Conservation (phyloP, 148 eudicot genomes). For the Linanthus parryae region DNA sequence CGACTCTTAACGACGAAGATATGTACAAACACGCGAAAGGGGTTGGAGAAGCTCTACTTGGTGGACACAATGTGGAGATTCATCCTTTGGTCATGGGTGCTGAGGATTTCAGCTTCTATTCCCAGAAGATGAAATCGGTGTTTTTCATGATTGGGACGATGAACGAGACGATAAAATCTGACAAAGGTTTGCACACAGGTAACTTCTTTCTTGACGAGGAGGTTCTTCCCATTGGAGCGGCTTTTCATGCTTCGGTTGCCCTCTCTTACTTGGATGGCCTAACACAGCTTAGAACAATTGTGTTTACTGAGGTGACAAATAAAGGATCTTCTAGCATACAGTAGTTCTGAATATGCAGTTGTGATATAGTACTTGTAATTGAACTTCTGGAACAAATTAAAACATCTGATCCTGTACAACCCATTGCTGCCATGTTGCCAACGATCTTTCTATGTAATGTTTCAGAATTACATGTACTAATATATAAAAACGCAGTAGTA, state of each 20-base stretch:
- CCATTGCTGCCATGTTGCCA: too few relatives aligned
- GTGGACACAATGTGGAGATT: not conserved
- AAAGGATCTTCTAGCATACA: too few relatives aligned
- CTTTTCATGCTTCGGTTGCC: conserved; percentile 10
- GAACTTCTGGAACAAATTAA: too few relatives aligned
- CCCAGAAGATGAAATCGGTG: conserved; percentile 6
- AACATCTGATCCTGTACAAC: too few relatives aligned
- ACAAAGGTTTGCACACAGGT: not conserved
- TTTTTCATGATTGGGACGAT: conserved; percentile 10
- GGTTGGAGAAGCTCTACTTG: conserved; percentile 1
- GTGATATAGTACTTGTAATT: too few relatives aligned
- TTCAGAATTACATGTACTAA: too few relatives aligned
- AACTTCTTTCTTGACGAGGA: conserved; percentile 7
- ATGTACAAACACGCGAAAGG: conserved; percentile 1
- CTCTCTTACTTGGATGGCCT: conserved; percentile 7
- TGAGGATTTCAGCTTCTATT: conserved; percentile 10
- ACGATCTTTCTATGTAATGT: too few relatives aligned
- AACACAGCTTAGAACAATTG: too few relatives aligned
- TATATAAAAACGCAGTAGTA: too few relatives aligned
- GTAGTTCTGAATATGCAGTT: too few relatives aligned
- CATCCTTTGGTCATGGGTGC: not conserved
- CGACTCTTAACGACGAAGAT: conserved; percentile 7
- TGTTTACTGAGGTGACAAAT: too few relatives aligned
- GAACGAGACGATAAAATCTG: conserved; percentile 5
- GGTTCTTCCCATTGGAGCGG: conserved; percentile 11